phyloP scores from a whole-genome alignment of 2,329 filamentous ascomycete genomes.

The Aureobasidium subglaciale region DNA sequence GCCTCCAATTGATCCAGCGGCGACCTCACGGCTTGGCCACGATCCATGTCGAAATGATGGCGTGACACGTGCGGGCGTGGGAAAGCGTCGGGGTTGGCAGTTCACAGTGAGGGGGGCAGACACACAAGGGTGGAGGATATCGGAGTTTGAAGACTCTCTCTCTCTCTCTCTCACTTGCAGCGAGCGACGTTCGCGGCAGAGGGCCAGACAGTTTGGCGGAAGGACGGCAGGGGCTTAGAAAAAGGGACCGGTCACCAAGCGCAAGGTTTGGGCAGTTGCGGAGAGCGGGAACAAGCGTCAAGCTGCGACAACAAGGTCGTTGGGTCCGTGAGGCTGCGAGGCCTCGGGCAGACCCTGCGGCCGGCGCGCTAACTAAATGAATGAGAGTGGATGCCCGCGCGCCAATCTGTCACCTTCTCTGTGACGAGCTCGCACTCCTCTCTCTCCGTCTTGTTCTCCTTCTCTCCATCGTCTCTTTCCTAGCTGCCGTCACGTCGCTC shows the following conservation, averaged over 20 bases:
- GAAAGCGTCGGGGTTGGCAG: not conserved
- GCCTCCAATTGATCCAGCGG: conserved; percentile 39
- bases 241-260: not conserved
- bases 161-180: no score
- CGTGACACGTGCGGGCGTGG: conserved; percentile 5
- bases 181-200: not conserved
- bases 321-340: no score
- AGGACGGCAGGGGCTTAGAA: not conserved
- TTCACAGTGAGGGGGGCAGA: not conserved
- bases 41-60: conserved; percentile 15
- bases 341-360: not conserved
- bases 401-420: conserved; percentile 1
- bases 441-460: conserved; percentile 23
- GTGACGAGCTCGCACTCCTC: not conserved
- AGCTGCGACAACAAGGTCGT: not conserved
- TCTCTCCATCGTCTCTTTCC: not conserved
- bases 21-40: conserved; percentile 17
- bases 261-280: not conserved
- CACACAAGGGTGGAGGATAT: not conserved
- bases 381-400: not conserved
- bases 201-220: not conserved
- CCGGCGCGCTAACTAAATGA: conserved; percentile 1
- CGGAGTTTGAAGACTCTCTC: not conserved
- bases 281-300: not conserved
- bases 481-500: conserved; percentile 9